phyloP scores from a whole-genome alignment of 306 rosid genomes.

The Inga laurina region DNA sequence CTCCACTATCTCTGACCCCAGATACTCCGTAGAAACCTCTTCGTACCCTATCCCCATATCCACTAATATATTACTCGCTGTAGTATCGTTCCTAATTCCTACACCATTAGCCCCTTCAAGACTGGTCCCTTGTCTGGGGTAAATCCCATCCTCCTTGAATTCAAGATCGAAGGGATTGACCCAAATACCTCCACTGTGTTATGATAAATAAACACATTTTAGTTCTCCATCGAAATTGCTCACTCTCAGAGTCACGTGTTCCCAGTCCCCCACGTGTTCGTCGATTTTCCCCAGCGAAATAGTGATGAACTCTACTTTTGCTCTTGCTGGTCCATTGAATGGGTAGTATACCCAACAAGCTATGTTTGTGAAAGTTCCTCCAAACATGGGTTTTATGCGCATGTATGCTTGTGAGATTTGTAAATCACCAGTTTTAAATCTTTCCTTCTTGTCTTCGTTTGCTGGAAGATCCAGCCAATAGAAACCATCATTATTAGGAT shows the following conservation, averaged over 20 bases:
- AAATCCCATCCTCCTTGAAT: constrained; percentile 25
- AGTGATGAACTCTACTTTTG: neutral
- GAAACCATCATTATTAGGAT: constrained; percentile 47
- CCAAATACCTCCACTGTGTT: constrained; percentile 60
- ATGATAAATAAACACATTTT: constrained; percentile 41
- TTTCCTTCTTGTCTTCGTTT: constrained; percentile 34
- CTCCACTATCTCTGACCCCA: constrained; percentile 33
- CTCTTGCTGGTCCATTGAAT: neutral
- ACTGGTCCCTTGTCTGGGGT: constrained; percentile 48
- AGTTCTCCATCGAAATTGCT: constrained; percentile 36
- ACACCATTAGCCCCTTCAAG: constrained; percentile 44
- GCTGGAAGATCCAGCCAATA: constrained; percentile 58
- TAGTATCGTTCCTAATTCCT: constrained; percentile 53
- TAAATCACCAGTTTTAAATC: constrained; percentile 52
- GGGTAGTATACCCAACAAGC: neutral
- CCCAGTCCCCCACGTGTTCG: neutral
- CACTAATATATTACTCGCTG: constrained; percentile 23
- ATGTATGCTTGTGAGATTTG: constrained; percentile 36
- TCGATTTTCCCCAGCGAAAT: neutral
- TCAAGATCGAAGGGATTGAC: constrained; percentile 48
- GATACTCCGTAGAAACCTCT: constrained; percentile 41
- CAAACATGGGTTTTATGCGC: constrained; percentile 45
- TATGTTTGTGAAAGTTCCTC: neutral
- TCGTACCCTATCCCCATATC: constrained; percentile 28
- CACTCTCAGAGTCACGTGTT: neutral